A percentile compares a stretch with the other conserved stretches of the same genome.
Conservation (phyloP, 2,329 filamentous ascomycete species). For the Chalaropsis thielavioides region DNA sequence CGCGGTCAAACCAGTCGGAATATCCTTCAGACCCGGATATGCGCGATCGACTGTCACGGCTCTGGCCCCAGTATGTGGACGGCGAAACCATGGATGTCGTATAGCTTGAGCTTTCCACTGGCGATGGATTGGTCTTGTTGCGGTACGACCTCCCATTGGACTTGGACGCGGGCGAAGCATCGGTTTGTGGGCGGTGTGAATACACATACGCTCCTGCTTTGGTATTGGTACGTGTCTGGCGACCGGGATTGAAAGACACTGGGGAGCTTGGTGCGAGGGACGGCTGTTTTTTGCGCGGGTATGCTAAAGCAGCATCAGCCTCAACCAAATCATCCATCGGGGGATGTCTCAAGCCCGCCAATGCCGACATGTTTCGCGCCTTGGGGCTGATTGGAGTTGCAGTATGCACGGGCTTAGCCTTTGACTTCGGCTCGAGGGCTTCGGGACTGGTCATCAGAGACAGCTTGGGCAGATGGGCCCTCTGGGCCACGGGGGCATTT, state of each 20-base stretch:
- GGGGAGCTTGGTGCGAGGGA: neutral
- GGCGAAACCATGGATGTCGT: neutral
- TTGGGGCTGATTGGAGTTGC: conserved; percentile 6
- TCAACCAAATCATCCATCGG: neutral
- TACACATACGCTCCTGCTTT: neutral
- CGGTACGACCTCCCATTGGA: neutral
- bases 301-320: neutral
- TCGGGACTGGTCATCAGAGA: neutral
- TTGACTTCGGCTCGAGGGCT: neutral
- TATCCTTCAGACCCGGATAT: neutral
- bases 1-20: neutral
- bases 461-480: neutral
- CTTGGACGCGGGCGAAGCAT: neutral
- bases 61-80: neutral
- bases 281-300: neutral
- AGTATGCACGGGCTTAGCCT: neutral
- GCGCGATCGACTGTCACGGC: neutral
- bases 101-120: neutral
- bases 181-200: neutral
- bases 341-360: neutral
- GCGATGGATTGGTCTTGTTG: neutral
- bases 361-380: neutral
- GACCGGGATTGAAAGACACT: neutral
- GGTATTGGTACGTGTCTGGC: neutral
- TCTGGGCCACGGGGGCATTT: neutral